phyloP scores from a whole-genome alignment of 306 rosid species.

The Rubus idaeus region DNA sequence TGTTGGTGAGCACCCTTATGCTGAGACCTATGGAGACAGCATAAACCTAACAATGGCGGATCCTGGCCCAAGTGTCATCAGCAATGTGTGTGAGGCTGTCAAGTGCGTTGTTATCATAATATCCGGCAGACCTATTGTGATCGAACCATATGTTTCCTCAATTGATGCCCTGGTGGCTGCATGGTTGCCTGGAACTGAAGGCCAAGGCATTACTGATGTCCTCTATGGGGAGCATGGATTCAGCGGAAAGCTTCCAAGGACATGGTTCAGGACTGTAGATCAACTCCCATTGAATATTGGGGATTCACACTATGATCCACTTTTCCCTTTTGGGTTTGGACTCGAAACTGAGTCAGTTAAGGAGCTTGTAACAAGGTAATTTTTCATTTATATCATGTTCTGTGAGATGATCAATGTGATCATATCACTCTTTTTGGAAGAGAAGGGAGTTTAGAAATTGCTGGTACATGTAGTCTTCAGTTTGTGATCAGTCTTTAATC shows the following conservation, averaged over 20 bases:
- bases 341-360: conserved; percentile 63
- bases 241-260: conserved; percentile 82
- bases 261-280: conserved; percentile 86
- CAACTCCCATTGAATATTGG: conserved; percentile 91
- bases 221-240: conserved; percentile 87
- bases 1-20: conserved; percentile 84
- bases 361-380: conserved; percentile 65
- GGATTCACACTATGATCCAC: conserved; percentile 93
- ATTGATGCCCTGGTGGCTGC: conserved; percentile 81
- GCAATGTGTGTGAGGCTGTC: conserved; percentile 62
- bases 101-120: conserved; percentile 69
- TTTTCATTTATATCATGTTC: background rate
- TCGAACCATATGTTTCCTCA: conserved; percentile 68
- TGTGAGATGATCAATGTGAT: background rate
- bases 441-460: background rate
- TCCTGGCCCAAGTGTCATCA: conserved; percentile 66
- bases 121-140: conserved; percentile 83
- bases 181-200: conserved; percentile 94
- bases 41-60: conserved; percentile 57
- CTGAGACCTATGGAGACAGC: conserved; percentile 81
- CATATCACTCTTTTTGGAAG: background rate
- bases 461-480: background rate
- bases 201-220: conserved; percentile 83
- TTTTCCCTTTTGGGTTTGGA: conserved; percentile 81
- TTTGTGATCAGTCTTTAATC: background rate